A percentile compares a stretch with the other conserved stretches of the same genome.
Conservation (phyloP, 768 basidiomycete genomes). For the Phlebiopsis gigantea region DNA sequence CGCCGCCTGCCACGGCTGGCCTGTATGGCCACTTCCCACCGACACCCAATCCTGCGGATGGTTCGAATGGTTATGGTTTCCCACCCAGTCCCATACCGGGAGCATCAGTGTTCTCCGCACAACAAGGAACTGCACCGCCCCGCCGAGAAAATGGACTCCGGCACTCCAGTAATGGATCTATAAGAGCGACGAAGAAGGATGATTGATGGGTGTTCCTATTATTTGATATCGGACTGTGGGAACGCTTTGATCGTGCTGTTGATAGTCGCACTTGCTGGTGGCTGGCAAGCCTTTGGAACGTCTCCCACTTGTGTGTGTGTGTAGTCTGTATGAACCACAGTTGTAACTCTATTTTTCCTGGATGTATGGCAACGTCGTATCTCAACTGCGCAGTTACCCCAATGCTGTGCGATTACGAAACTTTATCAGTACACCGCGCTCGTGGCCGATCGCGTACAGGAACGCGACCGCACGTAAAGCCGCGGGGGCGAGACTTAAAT, state of each 20-base stretch:
- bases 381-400: not conserved
- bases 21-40: constrained; percentile 31
- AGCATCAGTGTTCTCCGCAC: constrained; percentile 14
- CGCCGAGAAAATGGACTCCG: constrained; percentile 14
- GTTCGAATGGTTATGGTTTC: constrained; percentile 12
- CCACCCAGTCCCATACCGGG: constrained; percentile 15
- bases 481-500: not conserved
- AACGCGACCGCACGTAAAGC: not conserved
- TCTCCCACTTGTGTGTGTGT: not conserved
- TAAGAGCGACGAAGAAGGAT: constrained; percentile 23
- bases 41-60: constrained; percentile 27
- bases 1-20: constrained; percentile 10
- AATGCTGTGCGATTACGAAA: not conserved
- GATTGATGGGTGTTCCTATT: constrained; percentile 14
- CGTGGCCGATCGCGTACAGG: not conserved
- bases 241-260: not conserved
- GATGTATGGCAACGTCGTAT: not conserved
- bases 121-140: constrained; percentile 14
- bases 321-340: not conserved
- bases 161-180: constrained; percentile 14
- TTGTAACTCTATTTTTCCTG: constrained; percentile 3
- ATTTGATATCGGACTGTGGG: not conserved
- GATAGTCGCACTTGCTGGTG: not conserved
- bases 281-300: not conserved
- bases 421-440: not conserved